Conservation (phyloP, 345 rosid genomes). For the Citrus glauca region DNA sequence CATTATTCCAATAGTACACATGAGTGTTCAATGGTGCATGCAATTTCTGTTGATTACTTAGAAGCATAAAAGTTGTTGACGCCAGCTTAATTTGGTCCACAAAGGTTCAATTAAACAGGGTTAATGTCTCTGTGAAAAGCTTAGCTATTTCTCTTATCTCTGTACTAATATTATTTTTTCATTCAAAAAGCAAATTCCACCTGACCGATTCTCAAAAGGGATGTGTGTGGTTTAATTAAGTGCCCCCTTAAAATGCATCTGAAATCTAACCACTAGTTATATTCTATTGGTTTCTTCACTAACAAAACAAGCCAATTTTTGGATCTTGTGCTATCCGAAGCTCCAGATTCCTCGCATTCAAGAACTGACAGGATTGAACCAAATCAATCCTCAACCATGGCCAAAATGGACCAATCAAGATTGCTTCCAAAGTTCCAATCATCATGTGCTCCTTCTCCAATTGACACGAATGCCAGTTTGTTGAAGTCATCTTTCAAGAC, state of each 20-base stretch:
- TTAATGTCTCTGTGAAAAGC: constrained; percentile 26
- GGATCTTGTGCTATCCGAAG: constrained; percentile 13
- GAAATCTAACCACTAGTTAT: constrained; percentile 21
- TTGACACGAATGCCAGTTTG: too few relatives aligned
- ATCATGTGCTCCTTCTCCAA: too few relatives aligned
- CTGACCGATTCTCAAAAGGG: not conserved
- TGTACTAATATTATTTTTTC: constrained; percentile 1
- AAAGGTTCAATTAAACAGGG: constrained; percentile 19
- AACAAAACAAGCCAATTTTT: constrained; percentile 23
- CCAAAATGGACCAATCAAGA: not conserved
- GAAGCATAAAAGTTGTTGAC: not conserved
- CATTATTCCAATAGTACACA: not conserved
- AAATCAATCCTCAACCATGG: constrained; percentile 27
- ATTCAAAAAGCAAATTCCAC: constrained; percentile 16
- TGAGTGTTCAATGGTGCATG: not conserved
- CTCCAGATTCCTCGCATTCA: constrained; percentile 8
- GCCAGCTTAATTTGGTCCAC: not conserved
- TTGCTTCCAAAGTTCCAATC: constrained; percentile 11
- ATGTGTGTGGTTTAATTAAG: not conserved
- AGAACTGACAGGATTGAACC: constrained; percentile 20
- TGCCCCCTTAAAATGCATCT: constrained; percentile 22
- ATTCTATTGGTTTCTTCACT: not conserved
- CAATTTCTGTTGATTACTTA: not conserved
- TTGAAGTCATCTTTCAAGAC: too few relatives aligned
- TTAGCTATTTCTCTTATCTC: constrained; percentile 30